Evolutionary conservation across 1,284 basidiomycete species (phyloP).

Genomic region (Trichosporon coremiiforme): DNA sequence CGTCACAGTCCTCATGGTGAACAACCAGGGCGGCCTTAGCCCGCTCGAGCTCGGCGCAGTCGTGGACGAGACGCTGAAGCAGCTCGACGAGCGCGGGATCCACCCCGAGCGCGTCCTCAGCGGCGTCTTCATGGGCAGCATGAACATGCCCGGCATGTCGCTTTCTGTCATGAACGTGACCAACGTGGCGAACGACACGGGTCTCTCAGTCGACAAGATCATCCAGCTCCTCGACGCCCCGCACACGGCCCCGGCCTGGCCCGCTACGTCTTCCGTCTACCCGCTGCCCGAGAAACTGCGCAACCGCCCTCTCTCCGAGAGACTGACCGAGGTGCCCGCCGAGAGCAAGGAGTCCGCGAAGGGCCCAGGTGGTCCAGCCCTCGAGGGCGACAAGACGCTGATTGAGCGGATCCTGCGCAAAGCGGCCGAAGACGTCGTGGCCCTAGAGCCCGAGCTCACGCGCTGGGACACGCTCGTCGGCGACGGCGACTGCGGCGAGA

Average conservation of each 20-base stretch:
- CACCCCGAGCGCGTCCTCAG: slow-evolving; percentile 56
- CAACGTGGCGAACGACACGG: slow-evolving; percentile 44
- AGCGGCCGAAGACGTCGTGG: slow-evolving; percentile 46
- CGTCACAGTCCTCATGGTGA: slow-evolving; percentile 54
- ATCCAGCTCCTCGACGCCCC: slow-evolving; percentile 57
- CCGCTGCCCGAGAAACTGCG: slow-evolving; percentile 39
- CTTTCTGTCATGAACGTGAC: slow-evolving; percentile 58
- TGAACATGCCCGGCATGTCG: slow-evolving; percentile 60
- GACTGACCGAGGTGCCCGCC: slow-evolving; percentile 43
- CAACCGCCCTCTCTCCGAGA: slow-evolving; percentile 39
- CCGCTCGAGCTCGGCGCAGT: slow-evolving; percentile 59
- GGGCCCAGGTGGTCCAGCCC: slow-evolving; percentile 43
- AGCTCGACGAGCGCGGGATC: slow-evolving; percentile 49
- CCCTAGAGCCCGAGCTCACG: slow-evolving; percentile 58
- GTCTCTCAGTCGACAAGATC: slow-evolving; percentile 43
- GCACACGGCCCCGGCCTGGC: slow-evolving; percentile 57
- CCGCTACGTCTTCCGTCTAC: slow-evolving; percentile 49
- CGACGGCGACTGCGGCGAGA: slow-evolving; percentile 56
- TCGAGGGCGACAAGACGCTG: slow-evolving; percentile 35
- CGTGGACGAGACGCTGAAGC: slow-evolving; percentile 54
- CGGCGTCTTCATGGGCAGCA: slow-evolving; percentile 58
- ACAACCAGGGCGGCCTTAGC: slow-evolving; percentile 60
- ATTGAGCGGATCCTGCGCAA: slow-evolving; percentile 41
- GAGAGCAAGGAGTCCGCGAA: slow-evolving; percentile 39
- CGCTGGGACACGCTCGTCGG: slow-evolving; percentile 57